phyloP scores from a whole-genome alignment of 495 filamentous ascomycete species.

The Rhypophila decipiens region DNA sequence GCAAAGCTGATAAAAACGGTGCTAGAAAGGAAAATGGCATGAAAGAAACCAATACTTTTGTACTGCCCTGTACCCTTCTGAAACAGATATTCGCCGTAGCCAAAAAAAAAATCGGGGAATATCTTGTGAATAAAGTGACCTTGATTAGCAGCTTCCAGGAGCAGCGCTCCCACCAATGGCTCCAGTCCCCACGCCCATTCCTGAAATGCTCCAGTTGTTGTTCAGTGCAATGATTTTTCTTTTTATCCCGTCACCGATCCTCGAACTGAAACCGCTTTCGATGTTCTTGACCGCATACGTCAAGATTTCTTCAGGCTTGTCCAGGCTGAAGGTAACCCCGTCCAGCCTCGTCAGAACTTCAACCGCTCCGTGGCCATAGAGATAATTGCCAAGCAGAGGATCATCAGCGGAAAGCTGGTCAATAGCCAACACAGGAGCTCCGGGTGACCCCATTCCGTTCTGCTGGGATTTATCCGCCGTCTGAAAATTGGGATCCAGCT shows the following conservation, averaged over 20 bases:
- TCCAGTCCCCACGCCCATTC: constrained; percentile 2
- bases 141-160: no score
- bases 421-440: constrained; percentile 22
- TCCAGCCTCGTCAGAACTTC: constrained; percentile 28
- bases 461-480: constrained; percentile 13
- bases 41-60: no score
- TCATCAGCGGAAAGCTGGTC: constrained; percentile 36
- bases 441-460: constrained; percentile 1
- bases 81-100: no score
- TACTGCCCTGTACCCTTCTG: no score
- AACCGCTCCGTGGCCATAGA: constrained; percentile 32
- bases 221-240: constrained; percentile 35
- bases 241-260: constrained; percentile 41
- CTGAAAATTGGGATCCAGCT: constrained; percentile 29
- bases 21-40: no score
- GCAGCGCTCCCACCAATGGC: no score
- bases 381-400: constrained; percentile 26
- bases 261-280: constrained; percentile 33
- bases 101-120: no score
- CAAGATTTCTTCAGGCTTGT: constrained; percentile 37
- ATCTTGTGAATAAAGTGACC: no score
- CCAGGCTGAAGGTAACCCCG: constrained; percentile 23
- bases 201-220: constrained; percentile 24
- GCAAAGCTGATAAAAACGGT: no score
- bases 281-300: constrained; percentile 37